Conservation (phyloP, 768 basidiomycete species). For the Lactarius akahatsu region DNA sequence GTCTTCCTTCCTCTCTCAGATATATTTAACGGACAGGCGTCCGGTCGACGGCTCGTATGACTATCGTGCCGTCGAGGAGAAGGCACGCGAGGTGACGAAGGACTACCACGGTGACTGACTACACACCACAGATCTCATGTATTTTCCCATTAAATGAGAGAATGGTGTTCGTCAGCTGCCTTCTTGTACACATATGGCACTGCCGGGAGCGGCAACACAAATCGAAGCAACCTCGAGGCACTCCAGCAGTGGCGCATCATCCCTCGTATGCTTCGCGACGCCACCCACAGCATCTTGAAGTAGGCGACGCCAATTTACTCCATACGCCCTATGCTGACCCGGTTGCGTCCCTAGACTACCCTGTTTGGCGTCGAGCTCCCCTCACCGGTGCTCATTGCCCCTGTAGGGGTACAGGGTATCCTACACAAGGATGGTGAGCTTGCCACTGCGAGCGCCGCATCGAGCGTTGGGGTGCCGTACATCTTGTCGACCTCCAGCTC, state of each 20-base stretch:
- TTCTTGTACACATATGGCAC: constrained; percentile 77
- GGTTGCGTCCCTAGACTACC: constrained; percentile 50
- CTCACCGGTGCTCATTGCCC: constrained; percentile 63
- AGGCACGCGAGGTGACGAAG: constrained; percentile 62
- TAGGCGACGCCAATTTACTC: constrained; percentile 34
- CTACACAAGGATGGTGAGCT: constrained; percentile 70
- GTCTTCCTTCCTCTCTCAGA: constrained; percentile 8
- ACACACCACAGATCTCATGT: neutral
- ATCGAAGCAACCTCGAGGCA: constrained; percentile 61
- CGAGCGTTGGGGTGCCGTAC: constrained; percentile 60
- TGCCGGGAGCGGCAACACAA: constrained; percentile 70
- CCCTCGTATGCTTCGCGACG: constrained; percentile 72
- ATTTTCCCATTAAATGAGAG: neutral
- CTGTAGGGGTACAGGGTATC: constrained; percentile 72
- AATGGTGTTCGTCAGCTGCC: constrained; percentile 44
- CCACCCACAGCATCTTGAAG: constrained; percentile 59
- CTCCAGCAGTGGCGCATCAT: constrained; percentile 71
- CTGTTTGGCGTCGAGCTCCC: constrained; percentile 66
- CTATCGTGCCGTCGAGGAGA: constrained; percentile 62
- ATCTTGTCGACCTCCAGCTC: constrained; percentile 75
- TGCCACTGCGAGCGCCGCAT: constrained; percentile 64
- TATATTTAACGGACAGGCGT: constrained; percentile 2
- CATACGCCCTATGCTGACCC: neutral
- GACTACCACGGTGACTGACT: constrained; percentile 46
- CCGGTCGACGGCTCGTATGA: constrained; percentile 53